phyloP scores from a whole-genome alignment of 2,329 filamentous ascomycete species.

The Alternaria gaisen region DNA sequence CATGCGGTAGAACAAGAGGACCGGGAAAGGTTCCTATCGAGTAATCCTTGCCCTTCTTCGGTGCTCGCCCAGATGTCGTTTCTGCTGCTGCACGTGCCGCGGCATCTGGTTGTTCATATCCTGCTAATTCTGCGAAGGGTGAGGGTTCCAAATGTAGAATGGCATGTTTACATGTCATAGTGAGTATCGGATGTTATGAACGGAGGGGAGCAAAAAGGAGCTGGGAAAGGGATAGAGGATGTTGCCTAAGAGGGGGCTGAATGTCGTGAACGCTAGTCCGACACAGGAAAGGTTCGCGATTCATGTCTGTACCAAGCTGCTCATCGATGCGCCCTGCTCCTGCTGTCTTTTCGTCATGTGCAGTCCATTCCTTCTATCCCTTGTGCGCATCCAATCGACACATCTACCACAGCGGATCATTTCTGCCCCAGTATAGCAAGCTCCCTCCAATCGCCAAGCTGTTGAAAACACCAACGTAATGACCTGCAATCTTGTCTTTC shows the following conservation, averaged over 20 bases:
- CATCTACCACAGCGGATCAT: conserved; percentile 29
- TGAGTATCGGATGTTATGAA: not conserved
- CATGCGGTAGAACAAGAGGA: conserved; percentile 67
- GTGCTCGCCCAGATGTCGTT: conserved; percentile 20
- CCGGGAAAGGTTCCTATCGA: conserved; percentile 59
- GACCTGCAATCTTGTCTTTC: conserved; percentile 31
- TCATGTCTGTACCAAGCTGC: not conserved
- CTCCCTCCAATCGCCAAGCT: conserved; percentile 34
- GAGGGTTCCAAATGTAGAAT: conserved; percentile 39
- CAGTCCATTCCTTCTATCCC: not conserved
- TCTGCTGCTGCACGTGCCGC: conserved; percentile 35
- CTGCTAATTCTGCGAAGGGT: conserved; percentile 45
- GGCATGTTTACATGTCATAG: conserved; percentile 13
- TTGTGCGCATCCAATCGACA: not conserved
- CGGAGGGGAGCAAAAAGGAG: not conserved
- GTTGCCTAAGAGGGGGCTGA: not conserved
- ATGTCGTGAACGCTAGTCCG: not conserved
- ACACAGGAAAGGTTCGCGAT: not conserved
- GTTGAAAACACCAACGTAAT: conserved; percentile 36
- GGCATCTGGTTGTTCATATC: conserved; percentile 43
- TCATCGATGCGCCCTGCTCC: not conserved
- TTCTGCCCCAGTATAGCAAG: conserved; percentile 33
- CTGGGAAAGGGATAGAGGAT: not conserved
- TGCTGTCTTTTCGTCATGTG: not conserved
- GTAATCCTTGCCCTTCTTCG: conserved; percentile 3